A percentile compares a stretch with the other conserved stretches of the same genome.
Conservation (phyloP, 164 flowering plant genomes). For the Chloranthus sessilifolius region DNA sequence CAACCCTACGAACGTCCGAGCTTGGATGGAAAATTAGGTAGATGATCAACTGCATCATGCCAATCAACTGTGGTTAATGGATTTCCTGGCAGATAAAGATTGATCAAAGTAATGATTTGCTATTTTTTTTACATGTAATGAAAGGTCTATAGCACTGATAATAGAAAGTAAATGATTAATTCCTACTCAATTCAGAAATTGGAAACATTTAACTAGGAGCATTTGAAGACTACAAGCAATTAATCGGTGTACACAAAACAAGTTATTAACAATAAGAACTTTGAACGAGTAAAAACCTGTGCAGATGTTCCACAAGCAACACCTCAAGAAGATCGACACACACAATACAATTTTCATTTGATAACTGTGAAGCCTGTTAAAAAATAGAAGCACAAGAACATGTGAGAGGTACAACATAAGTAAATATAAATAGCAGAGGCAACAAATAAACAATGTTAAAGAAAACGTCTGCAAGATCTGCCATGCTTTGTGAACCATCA, state of each 20-base stretch:
- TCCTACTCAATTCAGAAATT: not conserved
- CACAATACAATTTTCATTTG: conserved; percentile 67
- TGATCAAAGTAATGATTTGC: not conserved
- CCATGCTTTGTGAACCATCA: too few species aligned
- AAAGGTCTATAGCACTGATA: conserved; percentile 64
- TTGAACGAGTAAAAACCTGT: conserved; percentile 45
- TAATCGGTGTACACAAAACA: not conserved
- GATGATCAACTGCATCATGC: conserved; percentile 57
- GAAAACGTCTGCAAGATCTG: too few species aligned
- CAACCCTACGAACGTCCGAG: conserved; percentile 67
- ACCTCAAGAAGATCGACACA: conserved; percentile 83
- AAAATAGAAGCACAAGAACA: conserved; percentile 9
- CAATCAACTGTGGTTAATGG: conserved; percentile 12
- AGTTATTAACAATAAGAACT: not conserved
- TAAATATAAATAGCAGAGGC: too few species aligned
- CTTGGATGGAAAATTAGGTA: conserved; percentile 68
- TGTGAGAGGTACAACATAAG: too few species aligned
- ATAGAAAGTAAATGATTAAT: conserved; percentile 10
- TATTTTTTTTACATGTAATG: conserved; percentile 53
- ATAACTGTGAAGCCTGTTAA: conserved; percentile 62
- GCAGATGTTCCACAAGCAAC: conserved; percentile 67
- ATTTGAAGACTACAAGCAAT: conserved; percentile 5
- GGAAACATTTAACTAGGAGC: conserved; percentile 1
- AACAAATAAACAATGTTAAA: too few species aligned
- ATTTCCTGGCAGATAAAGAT: conserved; percentile 5